These are phyloP conservation scores for Clonostachys rosea DNA, from an alignment of 2,329 filamentous ascomycete genomes.

Conservation along the genomic window DNA sequence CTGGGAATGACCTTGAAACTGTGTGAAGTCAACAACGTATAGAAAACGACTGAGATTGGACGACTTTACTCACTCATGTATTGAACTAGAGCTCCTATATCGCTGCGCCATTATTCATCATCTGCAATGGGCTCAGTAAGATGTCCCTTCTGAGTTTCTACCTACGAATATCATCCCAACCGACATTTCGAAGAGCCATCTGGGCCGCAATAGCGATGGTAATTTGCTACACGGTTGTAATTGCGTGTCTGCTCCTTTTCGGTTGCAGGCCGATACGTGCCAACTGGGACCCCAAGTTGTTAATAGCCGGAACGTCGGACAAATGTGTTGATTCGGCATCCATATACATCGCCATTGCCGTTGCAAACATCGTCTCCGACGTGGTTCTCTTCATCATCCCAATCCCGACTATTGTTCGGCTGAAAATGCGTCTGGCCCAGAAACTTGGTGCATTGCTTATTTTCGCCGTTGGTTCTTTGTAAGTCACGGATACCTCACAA, in stretches of 20 bases:
- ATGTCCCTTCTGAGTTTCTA: conserved; percentile 31
- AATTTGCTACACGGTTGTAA: conserved; percentile 19
- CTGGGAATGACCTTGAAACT: no score
- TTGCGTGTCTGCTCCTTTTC: conserved; percentile 26
- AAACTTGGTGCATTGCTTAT: conserved; percentile 38
- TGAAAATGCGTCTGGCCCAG: conserved; percentile 38
- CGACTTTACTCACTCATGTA: no score
- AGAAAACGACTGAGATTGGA: neutral
- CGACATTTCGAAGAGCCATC: conserved; percentile 20
- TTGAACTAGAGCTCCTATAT: conserved; percentile 15
- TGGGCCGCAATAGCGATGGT: conserved; percentile 21
- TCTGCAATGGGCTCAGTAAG: conserved; percentile 27
- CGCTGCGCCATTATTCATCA: conserved; percentile 20
- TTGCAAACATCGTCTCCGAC: conserved; percentile 43
- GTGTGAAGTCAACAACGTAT: conserved; percentile 2
- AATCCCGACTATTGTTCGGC: conserved; percentile 25
- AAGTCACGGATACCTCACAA: conserved; percentile 1
- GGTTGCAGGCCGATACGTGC: conserved; percentile 23
- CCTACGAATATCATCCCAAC: conserved; percentile 25
- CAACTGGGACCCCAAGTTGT: conserved; percentile 11
- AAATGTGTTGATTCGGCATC: conserved; percentile 37
- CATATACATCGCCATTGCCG: conserved; percentile 42
- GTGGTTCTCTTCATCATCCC: conserved; percentile 39
- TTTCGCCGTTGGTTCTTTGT: conserved; percentile 34
- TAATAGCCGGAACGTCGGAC: conserved; percentile 20